Evolutionary conservation across 2,329 filamentous ascomycete species (phyloP), one percentile per base, ranked within the genome.

Genomic region (Colletotrichum spaethianum): DNA sequence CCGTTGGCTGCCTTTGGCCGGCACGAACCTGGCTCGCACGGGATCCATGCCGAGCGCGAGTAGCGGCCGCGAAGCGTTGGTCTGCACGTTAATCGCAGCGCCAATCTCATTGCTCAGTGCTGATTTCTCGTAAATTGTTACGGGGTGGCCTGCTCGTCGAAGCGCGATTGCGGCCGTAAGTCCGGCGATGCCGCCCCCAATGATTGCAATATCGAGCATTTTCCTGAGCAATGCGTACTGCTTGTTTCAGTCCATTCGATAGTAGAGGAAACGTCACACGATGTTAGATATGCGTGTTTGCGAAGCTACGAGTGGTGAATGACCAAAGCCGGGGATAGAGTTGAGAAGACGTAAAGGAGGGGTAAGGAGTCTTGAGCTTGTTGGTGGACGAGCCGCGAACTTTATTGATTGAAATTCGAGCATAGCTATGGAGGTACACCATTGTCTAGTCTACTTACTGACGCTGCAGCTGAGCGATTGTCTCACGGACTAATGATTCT

Each of bases 171-270:
- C 79, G 5, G 81, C 77, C 0, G 78, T 74, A 26, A 84, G 79
- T 33, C 82, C 82, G 12, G 80, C 79, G 33, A 83, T 82, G 36
- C 82, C 82, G 23, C 78, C 82, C n/a, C 82, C 82, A 20, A 81
- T 77, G 11, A 83, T 75, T 50, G 53, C 40, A n/a, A 72, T 50
- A 20, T 72, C 52, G 1, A 81, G 75, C 75, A 73, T 73, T 4
- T 26, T 42, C 23, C 38, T 2, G 16, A 28, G n/a, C 31, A 9
- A n/a, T 23, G 7, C 12, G 7, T 18, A 5, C 42, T 14, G 8
- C 6, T 12, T 28, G 23, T 12, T 14, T 14, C 16, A 6, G 8
- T 23, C 23, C 9, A 9, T 16, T 31, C 14, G 36, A 5, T 2
- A 6, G 16, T 20, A 18, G 14, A n/a, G 9, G 23, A 1, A 20